Evolutionary conservation across 2,329 filamentous ascomycete genomes (phyloP).

Genomic region (Coniochaeta sp.): DNA sequence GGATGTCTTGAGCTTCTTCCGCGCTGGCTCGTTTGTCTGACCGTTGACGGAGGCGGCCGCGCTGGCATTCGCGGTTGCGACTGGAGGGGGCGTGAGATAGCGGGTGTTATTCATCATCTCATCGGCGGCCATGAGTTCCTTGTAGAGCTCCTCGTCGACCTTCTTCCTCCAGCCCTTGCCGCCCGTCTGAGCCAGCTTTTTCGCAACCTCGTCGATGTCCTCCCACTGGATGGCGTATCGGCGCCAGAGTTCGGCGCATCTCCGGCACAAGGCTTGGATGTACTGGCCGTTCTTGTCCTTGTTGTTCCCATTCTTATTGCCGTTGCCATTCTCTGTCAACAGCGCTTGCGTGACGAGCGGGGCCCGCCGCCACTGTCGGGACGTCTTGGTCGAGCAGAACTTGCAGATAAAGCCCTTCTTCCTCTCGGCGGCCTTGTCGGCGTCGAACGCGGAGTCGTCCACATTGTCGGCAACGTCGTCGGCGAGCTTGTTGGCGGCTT

Average conservation of each 20-base stretch:
- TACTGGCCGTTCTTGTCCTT: conserved; percentile 74
- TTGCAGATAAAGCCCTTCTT: conserved; percentile 90
- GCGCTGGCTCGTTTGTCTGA: conserved; percentile 42
- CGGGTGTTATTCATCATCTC: conserved; percentile 45
- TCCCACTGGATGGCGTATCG: conserved; percentile 96
- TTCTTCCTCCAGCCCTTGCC: conserved; percentile 80
- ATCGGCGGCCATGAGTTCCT: conserved; percentile 60
- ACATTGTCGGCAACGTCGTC: conserved; percentile 89
- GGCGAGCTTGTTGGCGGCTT: conserved; percentile 66
- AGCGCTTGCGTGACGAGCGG: conserved; percentile 64
- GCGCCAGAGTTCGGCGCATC: conserved; percentile 90
- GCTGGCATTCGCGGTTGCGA: conserved; percentile 23
- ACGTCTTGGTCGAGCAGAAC: conserved; percentile 75
- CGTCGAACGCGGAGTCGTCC: conserved; percentile 94
- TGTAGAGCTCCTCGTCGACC: conserved; percentile 84
- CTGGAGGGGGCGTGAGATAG: conserved; percentile 27
- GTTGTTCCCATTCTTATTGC: conserved; percentile 55
- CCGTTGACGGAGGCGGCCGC: conserved; percentile 16
- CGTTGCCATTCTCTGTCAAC: conserved; percentile 54
- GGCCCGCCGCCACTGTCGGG: conserved; percentile 86
- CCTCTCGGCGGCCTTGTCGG: conserved; percentile 69
- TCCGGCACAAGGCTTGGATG: conserved; percentile 76
- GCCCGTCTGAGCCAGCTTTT: conserved; percentile 74
- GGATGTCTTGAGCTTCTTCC: conserved; percentile 55
- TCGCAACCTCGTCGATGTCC: conserved; percentile 82